Conservation (phyloP, 805 yeast genomes). For the Metschnikowia matae region DNA sequence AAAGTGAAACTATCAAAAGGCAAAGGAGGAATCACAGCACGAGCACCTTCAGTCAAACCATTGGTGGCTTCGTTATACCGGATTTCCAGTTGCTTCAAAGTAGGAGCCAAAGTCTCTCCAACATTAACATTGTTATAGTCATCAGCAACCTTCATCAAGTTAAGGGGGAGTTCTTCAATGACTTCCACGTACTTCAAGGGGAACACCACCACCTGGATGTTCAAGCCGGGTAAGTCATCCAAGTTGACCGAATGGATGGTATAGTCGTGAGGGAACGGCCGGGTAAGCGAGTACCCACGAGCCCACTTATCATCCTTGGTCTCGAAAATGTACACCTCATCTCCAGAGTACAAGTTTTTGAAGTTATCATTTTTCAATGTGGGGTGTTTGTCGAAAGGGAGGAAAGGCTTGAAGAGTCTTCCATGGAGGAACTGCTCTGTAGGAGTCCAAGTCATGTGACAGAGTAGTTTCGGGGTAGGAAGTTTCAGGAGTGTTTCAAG, state of each 20-base stretch:
- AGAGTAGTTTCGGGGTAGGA: too few species aligned
- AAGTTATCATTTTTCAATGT: slow-evolving; percentile 35
- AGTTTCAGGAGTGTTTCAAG: too few species aligned
- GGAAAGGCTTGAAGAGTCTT: slow-evolving; percentile 35
- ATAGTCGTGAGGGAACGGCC: slow-evolving; percentile 69
- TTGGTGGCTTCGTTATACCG: slow-evolving; percentile 23
- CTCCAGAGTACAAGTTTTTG: slow-evolving; percentile 67
- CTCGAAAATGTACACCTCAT: slow-evolving; percentile 73
- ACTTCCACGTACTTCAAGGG: slow-evolving; percentile 55
- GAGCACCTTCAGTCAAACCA: slow-evolving; percentile 7
- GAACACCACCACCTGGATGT: slow-evolving; percentile 51
- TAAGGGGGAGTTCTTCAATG: slow-evolving; percentile 39
- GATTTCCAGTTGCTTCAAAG: slow-evolving; percentile 30
- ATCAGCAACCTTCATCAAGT: slow-evolving; percentile 24
- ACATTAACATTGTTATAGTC: slow-evolving; percentile 24
- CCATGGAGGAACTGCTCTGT: slow-evolving; percentile 36
- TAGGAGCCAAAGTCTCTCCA: slow-evolving; percentile 25
- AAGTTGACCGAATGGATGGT: slow-evolving; percentile 55
- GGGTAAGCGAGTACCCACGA: slow-evolving; percentile 66
- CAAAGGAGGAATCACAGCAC: slow-evolving; percentile 42
- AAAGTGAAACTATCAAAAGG: slow-evolving; percentile 48
- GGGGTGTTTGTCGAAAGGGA: slow-evolving; percentile 41
- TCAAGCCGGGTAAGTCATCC: slow-evolving; percentile 59
- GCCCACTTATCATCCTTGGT: slow-evolving; percentile 63
- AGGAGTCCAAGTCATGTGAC: slow-evolving; percentile 31